Evolutionary conservation across 306 rosid species (phyloP).

Genomic region (Hippophae rhamnoides): DNA sequence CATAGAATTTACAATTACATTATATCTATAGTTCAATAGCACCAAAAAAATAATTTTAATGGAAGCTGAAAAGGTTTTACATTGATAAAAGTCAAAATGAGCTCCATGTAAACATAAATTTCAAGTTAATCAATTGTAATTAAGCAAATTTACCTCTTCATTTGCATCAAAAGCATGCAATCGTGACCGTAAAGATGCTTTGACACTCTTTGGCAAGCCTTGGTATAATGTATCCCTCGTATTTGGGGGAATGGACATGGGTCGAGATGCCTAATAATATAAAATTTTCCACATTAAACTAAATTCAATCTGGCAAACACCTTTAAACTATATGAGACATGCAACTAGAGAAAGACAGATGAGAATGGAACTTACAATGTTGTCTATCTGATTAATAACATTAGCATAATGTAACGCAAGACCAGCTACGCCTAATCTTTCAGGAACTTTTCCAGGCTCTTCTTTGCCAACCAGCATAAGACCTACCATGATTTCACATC

Average conservation of each 20-base stretch:
- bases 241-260: slow-evolving; percentile 67
- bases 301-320: slow-evolving; percentile 10
- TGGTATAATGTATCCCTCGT: slow-evolving; percentile 68
- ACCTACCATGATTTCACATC: slow-evolving; percentile 36
- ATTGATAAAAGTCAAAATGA: no score
- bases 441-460: slow-evolving; percentile 29
- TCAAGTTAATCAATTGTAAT: background rate
- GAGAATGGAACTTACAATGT: slow-evolving; percentile 48
- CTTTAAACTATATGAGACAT: slow-evolving; percentile 7
- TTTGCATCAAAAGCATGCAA: slow-evolving; percentile 38
- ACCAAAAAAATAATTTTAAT: background rate
- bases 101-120: background rate
- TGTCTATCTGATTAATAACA: slow-evolving; percentile 66
- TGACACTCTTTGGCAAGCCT: slow-evolving; percentile 61
- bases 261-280: slow-evolving; percentile 65
- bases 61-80: no score
- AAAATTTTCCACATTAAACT: slow-evolving; percentile 4
- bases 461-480: slow-evolving; percentile 6
- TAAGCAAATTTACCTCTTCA: slow-evolving; percentile 46
- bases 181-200: slow-evolving; percentile 59
- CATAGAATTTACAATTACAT: background rate
- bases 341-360: slow-evolving; percentile 1
- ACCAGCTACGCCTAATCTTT: slow-evolving; percentile 74
- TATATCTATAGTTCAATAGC: slow-evolving; percentile 7
- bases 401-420: slow-evolving; percentile 94